Base-by-base conservation (phyloP, 352 stramenopile species). In the Phytophthora megakarya region DNA sequence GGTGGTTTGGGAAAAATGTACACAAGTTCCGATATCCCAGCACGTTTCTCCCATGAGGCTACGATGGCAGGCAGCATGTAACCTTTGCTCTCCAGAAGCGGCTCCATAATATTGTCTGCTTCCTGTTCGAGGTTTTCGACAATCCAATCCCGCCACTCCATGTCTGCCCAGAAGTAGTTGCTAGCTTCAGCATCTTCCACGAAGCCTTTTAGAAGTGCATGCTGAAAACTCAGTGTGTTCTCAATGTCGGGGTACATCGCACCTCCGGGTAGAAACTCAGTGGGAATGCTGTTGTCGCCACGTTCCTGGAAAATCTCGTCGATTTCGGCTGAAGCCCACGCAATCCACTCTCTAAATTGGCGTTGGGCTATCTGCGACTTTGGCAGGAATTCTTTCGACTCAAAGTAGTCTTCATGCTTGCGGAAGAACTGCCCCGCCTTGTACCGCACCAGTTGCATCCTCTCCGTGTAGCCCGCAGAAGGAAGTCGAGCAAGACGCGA, bases 391-490 rank as follows among this genome's bases (percentile, higher is more conserved):
- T 81, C 69, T 59, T 88, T 90, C 19, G 75, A 87, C 28, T 85
- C 70, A 57, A 92, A 92, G 56, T 90, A 90, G 55, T 92, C 84
- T 56, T 90, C 76, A 54, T 90, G 84, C 56, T 89, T 82, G 28
- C 84, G 84, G 51, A 88, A 92, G 55, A 90, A 89, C 65, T 90
- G 81, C 3, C 78, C 81, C 0, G 65, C 77, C 58, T 88, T 65
- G 54, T 92, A 92, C 5, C 81, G 75, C 54, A 92, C 84, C 19
- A 90, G 76, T 39, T 92, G 84, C 61, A 90, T 30, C 11, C 72
- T 70, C 66, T 90, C 84, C 7, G 62, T 63, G 51, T 81, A 87
- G 25, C 72, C 61, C 25, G 74, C 64, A 10, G 77, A 82, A 18
- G 84, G 80, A 42, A 90, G 40, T 0, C 84, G 73, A 40, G 80